Evolutionary conservation across 176 grass and related monocot species (phyloP).

Genomic region (Oryza australiensis): DNA sequence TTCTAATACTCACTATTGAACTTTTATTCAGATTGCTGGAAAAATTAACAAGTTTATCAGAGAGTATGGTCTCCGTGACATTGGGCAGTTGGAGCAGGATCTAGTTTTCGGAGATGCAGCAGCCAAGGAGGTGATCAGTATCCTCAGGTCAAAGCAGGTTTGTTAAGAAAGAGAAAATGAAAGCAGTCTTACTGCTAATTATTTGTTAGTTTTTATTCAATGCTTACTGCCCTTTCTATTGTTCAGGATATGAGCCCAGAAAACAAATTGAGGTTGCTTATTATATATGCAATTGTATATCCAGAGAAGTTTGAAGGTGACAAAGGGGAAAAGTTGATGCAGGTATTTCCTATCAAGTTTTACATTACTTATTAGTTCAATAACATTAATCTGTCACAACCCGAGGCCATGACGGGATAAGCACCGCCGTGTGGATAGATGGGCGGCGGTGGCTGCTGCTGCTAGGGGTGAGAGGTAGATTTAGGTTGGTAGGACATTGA

Average conservation of each 20-base stretch:
- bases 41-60: slow-evolving; percentile 82
- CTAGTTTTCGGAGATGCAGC: slow-evolving; percentile 96
- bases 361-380: slow-evolving; percentile 7
- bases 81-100: slow-evolving; percentile 93
- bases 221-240: slow-evolving; percentile 34
- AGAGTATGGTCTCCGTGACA: slow-evolving; percentile 68
- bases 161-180: slow-evolving; percentile 14
- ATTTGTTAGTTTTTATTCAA: slow-evolving; percentile 23
- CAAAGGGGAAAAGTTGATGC: slow-evolving; percentile 94
- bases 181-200: not conserved
- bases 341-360: slow-evolving; percentile 53
- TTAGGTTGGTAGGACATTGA: too few relatives aligned
- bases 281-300: slow-evolving; percentile 82
- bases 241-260: slow-evolving; percentile 81
- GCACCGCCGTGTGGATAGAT: too few relatives aligned
- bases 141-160: slow-evolving; percentile 89
- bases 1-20: not conserved
- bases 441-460: too few relatives aligned
- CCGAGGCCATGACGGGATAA: too few relatives aligned
- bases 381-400: not conserved
- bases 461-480: too few relatives aligned
- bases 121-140: slow-evolving; percentile 90
- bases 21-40: slow-evolving; percentile 81
- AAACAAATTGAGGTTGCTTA: slow-evolving; percentile 90
- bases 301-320: slow-evolving; percentile 99